phyloP scores from a whole-genome alignment of 2,329 filamentous ascomycete species.

The Diaporthe sp. region DNA sequence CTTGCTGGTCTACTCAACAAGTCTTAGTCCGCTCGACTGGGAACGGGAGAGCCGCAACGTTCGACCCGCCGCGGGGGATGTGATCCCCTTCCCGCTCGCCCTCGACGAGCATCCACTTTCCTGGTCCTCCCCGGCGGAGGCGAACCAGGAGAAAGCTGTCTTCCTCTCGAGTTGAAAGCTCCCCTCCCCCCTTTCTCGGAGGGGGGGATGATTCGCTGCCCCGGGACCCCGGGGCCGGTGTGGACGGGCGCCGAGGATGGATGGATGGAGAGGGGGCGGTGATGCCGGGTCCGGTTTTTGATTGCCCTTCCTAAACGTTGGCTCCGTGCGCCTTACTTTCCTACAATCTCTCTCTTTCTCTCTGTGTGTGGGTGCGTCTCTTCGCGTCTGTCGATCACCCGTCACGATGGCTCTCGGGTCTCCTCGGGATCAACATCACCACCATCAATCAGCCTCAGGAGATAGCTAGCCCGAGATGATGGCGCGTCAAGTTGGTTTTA shows the following conservation, averaged over 20 bases:
- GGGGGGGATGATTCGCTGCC: not conserved
- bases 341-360: not conserved
- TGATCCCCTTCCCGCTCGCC: not conserved
- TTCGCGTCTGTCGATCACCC: not conserved
- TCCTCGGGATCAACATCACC: constrained; percentile 8
- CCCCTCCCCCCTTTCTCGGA: not conserved
- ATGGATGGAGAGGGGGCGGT: not conserved
- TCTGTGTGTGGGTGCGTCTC: not conserved
- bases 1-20: not conserved
- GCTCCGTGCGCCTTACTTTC: not conserved
- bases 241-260: constrained; percentile 1
- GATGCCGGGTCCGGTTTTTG: constrained; percentile 10
- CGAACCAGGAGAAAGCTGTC: not conserved
- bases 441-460: not conserved
- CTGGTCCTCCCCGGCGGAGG: not conserved
- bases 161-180: not conserved
- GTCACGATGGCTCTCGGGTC: constrained; percentile 8
- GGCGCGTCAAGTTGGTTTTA: not conserved
- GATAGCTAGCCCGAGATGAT: not conserved
- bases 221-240: not conserved
- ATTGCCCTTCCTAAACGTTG: not conserved
- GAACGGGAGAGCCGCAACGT: constrained; percentile 1
- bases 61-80: not conserved
- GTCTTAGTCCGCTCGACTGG: too few species aligned
- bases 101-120: not conserved